Base-by-base conservation (phyloP, 192 early-diverging fungal species). In the Allomyces macrogynus region DNA sequence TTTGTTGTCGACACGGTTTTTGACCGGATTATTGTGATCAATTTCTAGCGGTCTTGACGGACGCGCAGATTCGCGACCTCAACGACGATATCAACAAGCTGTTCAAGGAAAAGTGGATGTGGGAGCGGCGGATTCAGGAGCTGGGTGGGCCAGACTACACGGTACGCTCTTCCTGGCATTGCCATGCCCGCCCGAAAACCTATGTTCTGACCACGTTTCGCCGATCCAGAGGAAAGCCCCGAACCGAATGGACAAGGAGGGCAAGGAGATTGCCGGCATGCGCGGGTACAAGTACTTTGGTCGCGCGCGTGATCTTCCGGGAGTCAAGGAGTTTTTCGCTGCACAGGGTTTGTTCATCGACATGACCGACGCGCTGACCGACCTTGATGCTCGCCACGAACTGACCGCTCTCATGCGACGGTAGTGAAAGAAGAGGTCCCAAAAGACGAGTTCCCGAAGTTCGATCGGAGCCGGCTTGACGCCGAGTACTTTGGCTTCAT, bases 261-360 rank as follows among this genome's bases (percentile, higher is more conserved):
- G 93, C 11, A 84, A 78, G 60, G 91, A 91, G 66, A 90, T 91
- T 3, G 89, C 91, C 0, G 93, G 92, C 0, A 85, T 80, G 54
- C 74, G 88, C 60, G 93, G 93, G 68, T 99, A 96, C 81, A 90
- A 87, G 86, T 87, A 96, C 71, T 99, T 97, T 84, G 93, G 95
- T 10, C 86, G 92, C 26, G 93, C 95, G 62, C 89, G 86, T 67
- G 89, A 95, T 62, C 77, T 99, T 62, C 91, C 91, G 1, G 93
- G 90, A 25, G 92, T 99, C 60, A 84, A 84, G 68, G 92, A 99
- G 71, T 72, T 96, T 61, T 87, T 98, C 72, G 89, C 27, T 60
- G 42, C 12, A 0, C 27, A 44, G 22, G 7, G 1, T 43, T 64
- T 24, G 16, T 64, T 66, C 23, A n/a, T 57, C 43, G n/a, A n/a